Conservation (phyloP, 2,329 filamentous ascomycete species). For the Fusarium torreyae region DNA sequence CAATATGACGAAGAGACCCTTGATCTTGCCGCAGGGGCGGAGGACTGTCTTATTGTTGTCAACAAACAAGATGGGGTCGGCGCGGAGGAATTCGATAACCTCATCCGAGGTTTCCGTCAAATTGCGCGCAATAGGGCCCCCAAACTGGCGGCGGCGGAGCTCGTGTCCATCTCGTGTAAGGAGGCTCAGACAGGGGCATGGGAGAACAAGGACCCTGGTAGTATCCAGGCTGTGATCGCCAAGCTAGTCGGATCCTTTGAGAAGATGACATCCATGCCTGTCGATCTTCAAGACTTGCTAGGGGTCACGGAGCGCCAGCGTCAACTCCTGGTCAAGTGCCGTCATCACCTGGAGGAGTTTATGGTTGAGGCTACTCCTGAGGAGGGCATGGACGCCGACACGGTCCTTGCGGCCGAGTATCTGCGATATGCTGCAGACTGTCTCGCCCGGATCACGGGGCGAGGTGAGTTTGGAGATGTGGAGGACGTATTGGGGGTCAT, state of each 20-base stretch:
- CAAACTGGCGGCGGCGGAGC: conserved; percentile 54
- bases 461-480: conserved; percentile 87
- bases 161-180: conserved; percentile 78
- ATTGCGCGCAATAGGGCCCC: conserved; percentile 36
- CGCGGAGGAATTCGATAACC: conserved; percentile 51
- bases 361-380: conserved; percentile 67
- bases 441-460: conserved; percentile 89
- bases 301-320: conserved; percentile 93
- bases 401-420: conserved; percentile 92
- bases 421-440: conserved; percentile 84
- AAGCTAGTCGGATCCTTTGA: conserved; percentile 78
- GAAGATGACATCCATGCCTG: conserved; percentile 78
- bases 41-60: conserved; percentile 68
- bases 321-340: conserved; percentile 82
- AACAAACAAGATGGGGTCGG: conserved; percentile 73
- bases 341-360: conserved; percentile 80
- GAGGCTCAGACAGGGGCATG: conserved; percentile 60
- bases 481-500: conserved; percentile 97
- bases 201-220: conserved; percentile 67
- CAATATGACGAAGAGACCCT: conserved; percentile 70
- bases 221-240: conserved; percentile 78
- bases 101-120: conserved; percentile 60
- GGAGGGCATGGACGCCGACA: conserved; percentile 74
- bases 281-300: conserved; percentile 84
- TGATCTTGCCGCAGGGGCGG: conserved; percentile 64